Conservation (phyloP, 2,329 filamentous ascomycete species). For the Daldinia eschscholtzii region DNA sequence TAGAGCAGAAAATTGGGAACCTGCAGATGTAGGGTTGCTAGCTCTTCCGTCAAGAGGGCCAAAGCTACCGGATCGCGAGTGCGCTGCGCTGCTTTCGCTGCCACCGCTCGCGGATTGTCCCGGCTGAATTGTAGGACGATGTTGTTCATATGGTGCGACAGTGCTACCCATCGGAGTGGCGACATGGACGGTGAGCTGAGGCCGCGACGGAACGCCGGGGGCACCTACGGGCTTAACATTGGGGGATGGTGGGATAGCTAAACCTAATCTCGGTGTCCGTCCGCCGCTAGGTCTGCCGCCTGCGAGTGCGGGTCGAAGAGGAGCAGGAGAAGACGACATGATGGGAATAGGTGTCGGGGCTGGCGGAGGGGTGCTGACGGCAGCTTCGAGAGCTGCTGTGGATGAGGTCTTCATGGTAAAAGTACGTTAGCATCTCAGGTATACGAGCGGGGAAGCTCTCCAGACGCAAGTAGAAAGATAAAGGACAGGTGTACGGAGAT, state of each 20-base stretch:
- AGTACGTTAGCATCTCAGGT: constrained; percentile 48
- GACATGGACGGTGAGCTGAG: constrained; percentile 81
- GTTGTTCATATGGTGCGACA: constrained; percentile 77
- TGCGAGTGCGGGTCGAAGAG: constrained; percentile 85
- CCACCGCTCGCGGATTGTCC: constrained; percentile 79
- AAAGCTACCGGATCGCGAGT: constrained; percentile 88
- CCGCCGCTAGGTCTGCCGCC: constrained; percentile 73
- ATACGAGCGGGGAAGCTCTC: constrained; percentile 32
- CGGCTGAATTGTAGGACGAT: constrained; percentile 64
- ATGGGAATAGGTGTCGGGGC: constrained; percentile 59
- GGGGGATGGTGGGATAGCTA: constrained; percentile 90
- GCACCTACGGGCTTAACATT: constrained; percentile 80
- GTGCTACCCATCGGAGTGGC: constrained; percentile 90
- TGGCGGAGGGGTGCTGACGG: constrained; percentile 45
- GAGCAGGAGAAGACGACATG: constrained; percentile 82
- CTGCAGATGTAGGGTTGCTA: constrained; percentile 86
- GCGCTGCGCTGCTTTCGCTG: constrained; percentile 82
- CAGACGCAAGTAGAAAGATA: constrained; percentile 1
- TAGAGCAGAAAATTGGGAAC: constrained; percentile 86
- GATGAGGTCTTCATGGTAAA: constrained; percentile 46
- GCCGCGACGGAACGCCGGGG: constrained; percentile 61
- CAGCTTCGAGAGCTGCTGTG: constrained; percentile 45
- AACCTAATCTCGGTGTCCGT: constrained; percentile 81
- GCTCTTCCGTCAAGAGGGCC: constrained; percentile 79
- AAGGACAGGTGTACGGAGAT: background rate